These are phyloP conservation scores for Aspergillaceae sp. DNA, from an alignment of 2,329 filamentous ascomycete genomes.

Conservation along the genomic window DNA sequence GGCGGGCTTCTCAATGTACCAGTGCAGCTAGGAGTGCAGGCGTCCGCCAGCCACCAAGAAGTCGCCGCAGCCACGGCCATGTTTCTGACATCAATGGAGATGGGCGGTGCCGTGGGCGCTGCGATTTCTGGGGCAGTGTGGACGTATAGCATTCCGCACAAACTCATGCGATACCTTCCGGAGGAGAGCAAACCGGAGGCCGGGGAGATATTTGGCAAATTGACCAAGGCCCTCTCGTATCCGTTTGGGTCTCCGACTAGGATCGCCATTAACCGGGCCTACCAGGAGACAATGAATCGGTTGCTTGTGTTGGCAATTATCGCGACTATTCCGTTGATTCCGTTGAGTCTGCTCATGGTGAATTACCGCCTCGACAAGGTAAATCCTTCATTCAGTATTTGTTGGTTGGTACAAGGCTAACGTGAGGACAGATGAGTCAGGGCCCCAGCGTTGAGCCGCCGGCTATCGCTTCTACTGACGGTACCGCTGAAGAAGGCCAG, in stretches of 20 bases:
- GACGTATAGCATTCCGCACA: slow-evolving; percentile 50
- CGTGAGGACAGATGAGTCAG: slow-evolving; percentile 19
- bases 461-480: slow-evolving; percentile 3
- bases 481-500: slow-evolving; percentile 11
- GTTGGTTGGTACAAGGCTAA: slow-evolving; percentile 4
- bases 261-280: slow-evolving; percentile 54
- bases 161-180: slow-evolving; percentile 45
- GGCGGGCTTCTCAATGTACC: slow-evolving; percentile 51
- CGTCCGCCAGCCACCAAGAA: slow-evolving; percentile 52
- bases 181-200: slow-evolving; percentile 34
- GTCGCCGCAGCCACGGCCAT: slow-evolving; percentile 55
- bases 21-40: slow-evolving; percentile 53
- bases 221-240: slow-evolving; percentile 50
- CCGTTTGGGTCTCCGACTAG: slow-evolving; percentile 49
- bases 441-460: slow-evolving; percentile 9
- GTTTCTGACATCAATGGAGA: slow-evolving; percentile 50
- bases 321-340: slow-evolving; percentile 48
- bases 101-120: slow-evolving; percentile 53
- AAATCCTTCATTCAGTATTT: slow-evolving; percentile 1
- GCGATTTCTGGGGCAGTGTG: slow-evolving; percentile 58
- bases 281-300: slow-evolving; percentile 57
- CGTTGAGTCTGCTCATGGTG: slow-evolving; percentile 48
- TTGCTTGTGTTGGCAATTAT: slow-evolving; percentile 48
- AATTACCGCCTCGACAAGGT: slow-evolving; percentile 51
- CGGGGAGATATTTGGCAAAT: slow-evolving; percentile 42